These are phyloP conservation scores for Emmonsia crescens DNA, from an alignment of 2,329 filamentous ascomycete species.

Conservation along the genomic window DNA sequence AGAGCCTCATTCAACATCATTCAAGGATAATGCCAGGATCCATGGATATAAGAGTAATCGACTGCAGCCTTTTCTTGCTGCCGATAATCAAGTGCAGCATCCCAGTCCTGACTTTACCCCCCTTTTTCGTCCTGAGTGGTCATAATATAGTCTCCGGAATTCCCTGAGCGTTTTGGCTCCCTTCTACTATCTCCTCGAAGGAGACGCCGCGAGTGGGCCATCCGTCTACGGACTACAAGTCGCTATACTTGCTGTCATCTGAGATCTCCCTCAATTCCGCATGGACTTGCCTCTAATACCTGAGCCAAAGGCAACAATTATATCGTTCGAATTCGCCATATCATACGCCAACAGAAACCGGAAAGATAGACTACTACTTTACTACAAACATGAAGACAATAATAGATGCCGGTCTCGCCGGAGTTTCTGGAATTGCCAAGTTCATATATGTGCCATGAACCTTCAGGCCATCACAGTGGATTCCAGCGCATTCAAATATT, in stretches of 20 bases:
- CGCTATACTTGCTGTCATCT: constrained; percentile 16
- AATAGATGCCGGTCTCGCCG: constrained; percentile 15
- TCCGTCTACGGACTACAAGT: constrained; percentile 22
- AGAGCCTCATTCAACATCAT: background rate
- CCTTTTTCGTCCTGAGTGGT: constrained; percentile 23
- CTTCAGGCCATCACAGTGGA: constrained; percentile 22
- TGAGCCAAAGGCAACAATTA: constrained; percentile 22
- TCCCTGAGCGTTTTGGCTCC: constrained; percentile 23
- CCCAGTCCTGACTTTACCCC: no score
- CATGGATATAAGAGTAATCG: no score
- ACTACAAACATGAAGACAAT: background rate
- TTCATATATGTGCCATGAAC: constrained; percentile 23
- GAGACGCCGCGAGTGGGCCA: constrained; percentile 24
- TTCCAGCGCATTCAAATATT: constrained; percentile 27
- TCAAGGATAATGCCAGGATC: no score
- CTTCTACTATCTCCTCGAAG: constrained; percentile 23
- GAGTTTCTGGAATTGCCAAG: constrained; percentile 23
- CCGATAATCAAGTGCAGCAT: no score
- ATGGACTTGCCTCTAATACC: constrained; percentile 14
- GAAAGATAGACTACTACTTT: constrained; percentile 6
- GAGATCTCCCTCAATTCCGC: background rate
- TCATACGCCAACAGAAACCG: constrained; percentile 19
- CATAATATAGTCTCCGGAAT: constrained; percentile 27
- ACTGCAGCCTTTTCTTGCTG: no score
- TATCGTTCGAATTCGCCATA: constrained; percentile 23